Conservation (phyloP, 371 early-diverging fungal species). For the Vairimorpha necatrix region DNA sequence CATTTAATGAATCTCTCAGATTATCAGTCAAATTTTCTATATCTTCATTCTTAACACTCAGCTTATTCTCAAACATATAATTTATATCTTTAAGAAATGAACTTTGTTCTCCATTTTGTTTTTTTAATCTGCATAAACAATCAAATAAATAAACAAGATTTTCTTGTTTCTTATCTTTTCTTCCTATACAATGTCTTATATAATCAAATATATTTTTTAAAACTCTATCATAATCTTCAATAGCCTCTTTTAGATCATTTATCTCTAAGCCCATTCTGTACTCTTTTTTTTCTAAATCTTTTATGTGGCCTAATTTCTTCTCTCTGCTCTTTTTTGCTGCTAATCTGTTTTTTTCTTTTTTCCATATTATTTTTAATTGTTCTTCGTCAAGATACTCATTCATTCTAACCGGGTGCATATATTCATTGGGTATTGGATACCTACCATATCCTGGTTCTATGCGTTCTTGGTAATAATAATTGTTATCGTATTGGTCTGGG, state of each 20-base stretch:
- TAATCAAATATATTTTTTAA: slow-evolving; percentile 39
- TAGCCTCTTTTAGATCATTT: slow-evolving; percentile 34
- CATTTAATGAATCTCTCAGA: slow-evolving; percentile 25
- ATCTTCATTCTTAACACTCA: slow-evolving; percentile 36
- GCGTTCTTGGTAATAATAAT: slow-evolving; percentile 18
- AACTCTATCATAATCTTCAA: slow-evolving; percentile 42
- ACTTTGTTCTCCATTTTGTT: slow-evolving; percentile 9
- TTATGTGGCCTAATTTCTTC: slow-evolving; percentile 55
- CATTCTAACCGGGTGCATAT: slow-evolving; percentile 13
- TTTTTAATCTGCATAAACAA: slow-evolving; percentile 43
- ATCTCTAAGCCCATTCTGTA: slow-evolving; percentile 33
- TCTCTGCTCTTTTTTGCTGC: slow-evolving; percentile 64
- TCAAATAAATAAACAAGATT: slow-evolving; percentile 41
- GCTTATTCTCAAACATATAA: slow-evolving; percentile 27
- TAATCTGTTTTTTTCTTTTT: slow-evolving; percentile 63
- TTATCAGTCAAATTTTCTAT: slow-evolving; percentile 36
- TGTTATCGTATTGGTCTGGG: background rate
- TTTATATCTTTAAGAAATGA: slow-evolving; percentile 29
- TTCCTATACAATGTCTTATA: slow-evolving; percentile 9
- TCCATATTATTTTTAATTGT: slow-evolving; percentile 41
- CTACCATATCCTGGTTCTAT: slow-evolving; percentile 8
- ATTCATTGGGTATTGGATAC: slow-evolving; percentile 19
- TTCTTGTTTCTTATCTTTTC: slow-evolving; percentile 21
- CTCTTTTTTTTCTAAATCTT: slow-evolving; percentile 52
- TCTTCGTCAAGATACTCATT: slow-evolving; percentile 41